phyloP scores from a whole-genome alignment of 306 rosid species.

The Crataegus laevigata region DNA sequence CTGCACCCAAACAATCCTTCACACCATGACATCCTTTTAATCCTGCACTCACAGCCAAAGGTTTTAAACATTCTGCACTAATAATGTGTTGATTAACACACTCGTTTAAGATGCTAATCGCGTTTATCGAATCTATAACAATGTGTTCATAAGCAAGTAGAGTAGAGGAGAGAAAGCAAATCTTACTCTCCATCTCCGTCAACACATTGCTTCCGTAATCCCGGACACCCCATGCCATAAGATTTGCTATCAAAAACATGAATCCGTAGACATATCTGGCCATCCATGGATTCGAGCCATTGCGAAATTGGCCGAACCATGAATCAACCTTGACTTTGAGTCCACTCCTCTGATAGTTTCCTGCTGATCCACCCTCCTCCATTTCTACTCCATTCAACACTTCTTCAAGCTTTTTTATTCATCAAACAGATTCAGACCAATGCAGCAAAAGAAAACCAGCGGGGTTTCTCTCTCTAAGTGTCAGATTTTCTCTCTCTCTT shows the following conservation, averaged over 20 bases:
- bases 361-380: slow-evolving; percentile 22
- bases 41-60: slow-evolving; percentile 36
- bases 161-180: neutral
- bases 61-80: neutral
- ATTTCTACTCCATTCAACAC: slow-evolving; percentile 24
- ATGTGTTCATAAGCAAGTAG: neutral
- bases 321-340: slow-evolving; percentile 27
- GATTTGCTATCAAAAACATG: slow-evolving; percentile 60
- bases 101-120: neutral
- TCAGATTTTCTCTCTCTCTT: slow-evolving; percentile 6
- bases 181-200: slow-evolving; percentile 59
- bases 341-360: neutral
- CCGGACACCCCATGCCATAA: slow-evolving; percentile 90
- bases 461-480: neutral
- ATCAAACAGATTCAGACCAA: neutral
- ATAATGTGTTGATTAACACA: neutral
- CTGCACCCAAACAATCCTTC: slow-evolving; percentile 70
- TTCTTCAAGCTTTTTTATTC: slow-evolving; percentile 4
- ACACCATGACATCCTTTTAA: slow-evolving; percentile 61
- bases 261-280: slow-evolving; percentile 88
- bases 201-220: slow-evolving; percentile 57
- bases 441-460: slow-evolving; percentile 14
- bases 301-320: slow-evolving; percentile 62
- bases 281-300: slow-evolving; percentile 87
- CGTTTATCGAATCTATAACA: neutral